A percentile compares a stretch with the other conserved stretches of the same genome.
Conservation (phyloP, 805 yeast genomes). For the Kazachstania psychrophila region DNA sequence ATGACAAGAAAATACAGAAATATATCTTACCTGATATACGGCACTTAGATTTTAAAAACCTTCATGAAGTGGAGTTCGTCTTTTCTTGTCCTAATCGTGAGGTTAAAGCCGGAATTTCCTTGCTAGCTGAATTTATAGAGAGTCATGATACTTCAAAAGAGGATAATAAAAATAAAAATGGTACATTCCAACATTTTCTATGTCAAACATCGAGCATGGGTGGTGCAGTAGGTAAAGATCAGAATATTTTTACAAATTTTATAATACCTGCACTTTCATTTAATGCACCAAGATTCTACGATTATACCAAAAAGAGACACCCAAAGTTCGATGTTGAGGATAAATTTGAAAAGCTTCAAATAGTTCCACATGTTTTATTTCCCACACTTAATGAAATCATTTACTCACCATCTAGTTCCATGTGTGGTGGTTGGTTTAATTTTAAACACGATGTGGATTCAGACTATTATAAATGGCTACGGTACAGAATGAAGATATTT, state of each 20-base stretch:
- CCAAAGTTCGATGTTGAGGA: conserved; percentile 3
- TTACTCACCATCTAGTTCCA: conserved; percentile 15
- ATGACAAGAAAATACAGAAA: conserved; percentile 19
- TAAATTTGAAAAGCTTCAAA: conserved; percentile 3
- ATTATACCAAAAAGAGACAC: neutral
- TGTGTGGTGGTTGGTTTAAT: conserved; percentile 26
- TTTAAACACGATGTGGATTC: conserved; percentile 13
- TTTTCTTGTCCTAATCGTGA: conserved; percentile 46
- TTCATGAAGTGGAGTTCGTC: conserved; percentile 42
- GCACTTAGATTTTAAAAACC: conserved; percentile 36
- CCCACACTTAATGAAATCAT: conserved; percentile 23
- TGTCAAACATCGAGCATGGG: conserved; percentile 32
- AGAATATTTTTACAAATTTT: conserved; percentile 18
- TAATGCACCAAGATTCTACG: neutral
- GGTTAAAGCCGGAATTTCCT: conserved; percentile 24
- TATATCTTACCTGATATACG: conserved; percentile 26
- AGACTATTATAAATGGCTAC: conserved; percentile 12
- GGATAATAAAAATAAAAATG: too few species aligned
- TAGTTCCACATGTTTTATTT: conserved; percentile 19
- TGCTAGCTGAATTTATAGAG: neutral
- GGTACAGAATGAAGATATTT: conserved; percentile 13
- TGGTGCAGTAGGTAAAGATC: conserved; percentile 12
- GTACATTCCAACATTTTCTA: too few species aligned
- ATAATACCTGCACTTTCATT: conserved; percentile 20
- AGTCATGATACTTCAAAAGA: neutral